Conservation (phyloP, 1,284 basidiomycete genomes). For the Microbotryomycetes sp. region DNA sequence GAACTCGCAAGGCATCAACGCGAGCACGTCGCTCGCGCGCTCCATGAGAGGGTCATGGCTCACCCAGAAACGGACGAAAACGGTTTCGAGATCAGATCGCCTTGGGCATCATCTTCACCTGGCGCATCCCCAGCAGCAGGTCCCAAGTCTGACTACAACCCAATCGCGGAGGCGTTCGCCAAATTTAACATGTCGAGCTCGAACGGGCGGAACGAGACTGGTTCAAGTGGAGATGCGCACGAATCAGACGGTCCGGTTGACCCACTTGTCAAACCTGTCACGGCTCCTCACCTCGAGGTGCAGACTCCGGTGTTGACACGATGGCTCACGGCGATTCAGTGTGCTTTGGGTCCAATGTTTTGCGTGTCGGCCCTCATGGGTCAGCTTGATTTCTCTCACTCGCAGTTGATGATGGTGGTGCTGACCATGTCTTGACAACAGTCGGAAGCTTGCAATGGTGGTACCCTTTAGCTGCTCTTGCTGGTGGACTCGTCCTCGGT, state of each 20-base stretch:
- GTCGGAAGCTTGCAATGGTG: slow-evolving; percentile 50
- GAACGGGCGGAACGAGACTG: slow-evolving; percentile 4
- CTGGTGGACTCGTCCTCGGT: slow-evolving; percentile 54
- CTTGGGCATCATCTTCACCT: background rate
- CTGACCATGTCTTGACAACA: slow-evolving; percentile 1
- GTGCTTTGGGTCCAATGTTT: slow-evolving; percentile 65
- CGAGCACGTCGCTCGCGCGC: background rate
- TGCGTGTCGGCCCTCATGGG: slow-evolving; percentile 7
- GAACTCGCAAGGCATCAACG: background rate
- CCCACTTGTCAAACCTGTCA: slow-evolving; percentile 52
- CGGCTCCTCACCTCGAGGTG: slow-evolving; percentile 1
- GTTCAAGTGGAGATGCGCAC: slow-evolving; percentile 6
- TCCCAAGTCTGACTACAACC: background rate
- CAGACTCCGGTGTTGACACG: slow-evolving; percentile 56
- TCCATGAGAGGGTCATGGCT: slow-evolving; percentile 3
- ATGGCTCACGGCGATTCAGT: slow-evolving; percentile 73
- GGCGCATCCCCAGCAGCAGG: background rate
- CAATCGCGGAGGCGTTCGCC: background rate
- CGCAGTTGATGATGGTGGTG: slow-evolving; percentile 1
- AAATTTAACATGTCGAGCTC: slow-evolving; percentile 7
- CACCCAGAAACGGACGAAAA: slow-evolving; percentile 1
- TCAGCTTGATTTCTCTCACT: slow-evolving; percentile 11
- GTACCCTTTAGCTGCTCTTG: slow-evolving; percentile 54
- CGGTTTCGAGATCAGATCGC: background rate
- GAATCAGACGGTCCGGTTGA: slow-evolving; percentile 58